Evolutionary conservation across 805 yeast species (phyloP).

Genomic region (Wickerhamomyces queroliae): DNA sequence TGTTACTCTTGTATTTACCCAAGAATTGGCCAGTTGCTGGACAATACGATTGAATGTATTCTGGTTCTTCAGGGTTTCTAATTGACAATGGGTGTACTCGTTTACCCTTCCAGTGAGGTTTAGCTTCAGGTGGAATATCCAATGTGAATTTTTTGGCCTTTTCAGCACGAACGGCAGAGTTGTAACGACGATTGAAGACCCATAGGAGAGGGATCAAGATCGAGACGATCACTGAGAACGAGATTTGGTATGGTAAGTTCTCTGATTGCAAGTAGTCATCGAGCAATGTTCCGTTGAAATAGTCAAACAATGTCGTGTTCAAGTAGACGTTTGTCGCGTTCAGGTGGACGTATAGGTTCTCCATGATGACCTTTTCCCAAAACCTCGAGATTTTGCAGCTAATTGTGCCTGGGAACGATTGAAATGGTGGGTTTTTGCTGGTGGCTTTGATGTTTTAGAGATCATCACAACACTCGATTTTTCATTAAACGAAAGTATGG

Average conservation of each 20-base stretch:
- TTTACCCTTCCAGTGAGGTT: slow-evolving; percentile 90
- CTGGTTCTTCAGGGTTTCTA: slow-evolving; percentile 55
- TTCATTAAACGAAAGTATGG: too few relatives aligned
- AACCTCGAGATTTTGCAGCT: too few relatives aligned
- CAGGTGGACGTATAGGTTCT: neutral
- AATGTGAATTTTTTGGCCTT: slow-evolving; percentile 40
- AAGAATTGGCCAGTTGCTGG: slow-evolving; percentile 94
- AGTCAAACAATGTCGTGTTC: slow-evolving; percentile 18
- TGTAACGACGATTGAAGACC: slow-evolving; percentile 9
- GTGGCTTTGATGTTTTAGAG: too few relatives aligned
- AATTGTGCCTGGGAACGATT: too few relatives aligned
- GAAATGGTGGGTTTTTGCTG: neutral
- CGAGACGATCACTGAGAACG: slow-evolving; percentile 14
- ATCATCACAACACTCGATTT: too few relatives aligned
- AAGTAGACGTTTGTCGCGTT: slow-evolving; percentile 2
- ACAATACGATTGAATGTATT: slow-evolving; percentile 75
- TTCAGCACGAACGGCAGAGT: slow-evolving; percentile 6
- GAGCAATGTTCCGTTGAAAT: slow-evolving; percentile 12
- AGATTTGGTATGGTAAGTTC: slow-evolving; percentile 9
- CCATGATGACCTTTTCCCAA: neutral
- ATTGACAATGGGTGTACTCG: slow-evolving; percentile 62
- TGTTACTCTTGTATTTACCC: slow-evolving; percentile 63
- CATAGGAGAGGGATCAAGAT: slow-evolving; percentile 9
- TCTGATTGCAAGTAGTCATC: slow-evolving; percentile 13
- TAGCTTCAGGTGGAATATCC: slow-evolving; percentile 68